Conservation (phyloP, 306 rosid species). For the Sophora flavescens region DNA sequence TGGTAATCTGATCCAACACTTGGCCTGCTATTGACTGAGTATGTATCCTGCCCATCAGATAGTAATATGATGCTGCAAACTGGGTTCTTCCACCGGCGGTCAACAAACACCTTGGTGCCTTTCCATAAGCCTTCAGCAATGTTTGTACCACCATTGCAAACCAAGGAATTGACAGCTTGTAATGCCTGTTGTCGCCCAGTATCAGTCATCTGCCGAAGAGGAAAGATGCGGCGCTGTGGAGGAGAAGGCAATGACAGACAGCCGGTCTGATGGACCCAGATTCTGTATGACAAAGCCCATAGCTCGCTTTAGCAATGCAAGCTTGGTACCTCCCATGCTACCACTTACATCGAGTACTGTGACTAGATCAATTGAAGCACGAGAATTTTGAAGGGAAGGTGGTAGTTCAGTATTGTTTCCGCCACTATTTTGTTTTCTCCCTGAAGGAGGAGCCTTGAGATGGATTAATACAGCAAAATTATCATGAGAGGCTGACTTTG, state of each 20-base stretch:
- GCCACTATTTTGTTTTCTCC: constrained; percentile 43
- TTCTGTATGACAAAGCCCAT: constrained; percentile 98
- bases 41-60: constrained; percentile 97
- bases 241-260: constrained; percentile 91
- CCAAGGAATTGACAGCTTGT: constrained; percentile 83
- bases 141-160: constrained; percentile 90
- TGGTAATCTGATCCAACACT: constrained; percentile 61
- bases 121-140: constrained; percentile 91
- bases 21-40: constrained; percentile 62
- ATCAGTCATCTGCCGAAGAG: constrained; percentile 87
- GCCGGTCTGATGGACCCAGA: constrained; percentile 90
- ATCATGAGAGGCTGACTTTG: constrained; percentile 68
- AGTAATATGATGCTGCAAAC: constrained; percentile 88
- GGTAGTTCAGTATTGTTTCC: constrained; percentile 42
- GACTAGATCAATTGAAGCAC: constrained; percentile 90
- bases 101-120: constrained; percentile 85
- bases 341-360: constrained; percentile 97
- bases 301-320: constrained; percentile 91
- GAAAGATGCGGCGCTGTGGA: constrained; percentile 96
- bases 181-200: constrained; percentile 84
- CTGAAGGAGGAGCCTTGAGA: constrained; percentile 81
- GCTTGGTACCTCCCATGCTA: constrained; percentile 98
- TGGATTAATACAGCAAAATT: constrained; percentile 77
- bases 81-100: constrained; percentile 79
- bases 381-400: constrained; percentile 53